These are phyloP conservation scores for Extremus antarcticus DNA, from an alignment of 495 filamentous ascomycete species.

Conservation along the genomic window DNA sequence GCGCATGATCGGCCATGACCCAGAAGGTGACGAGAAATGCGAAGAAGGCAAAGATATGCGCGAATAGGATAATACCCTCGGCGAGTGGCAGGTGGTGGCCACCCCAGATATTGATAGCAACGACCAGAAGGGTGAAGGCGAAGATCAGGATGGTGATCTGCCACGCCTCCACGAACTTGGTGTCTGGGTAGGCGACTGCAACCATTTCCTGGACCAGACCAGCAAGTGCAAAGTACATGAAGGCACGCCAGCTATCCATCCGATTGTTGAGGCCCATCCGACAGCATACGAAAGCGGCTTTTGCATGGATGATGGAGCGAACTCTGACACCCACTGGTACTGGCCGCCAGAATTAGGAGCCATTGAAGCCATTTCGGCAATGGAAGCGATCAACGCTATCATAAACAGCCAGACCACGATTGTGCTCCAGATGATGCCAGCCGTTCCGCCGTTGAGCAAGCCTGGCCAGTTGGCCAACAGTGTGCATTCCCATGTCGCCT, in stretches of 20 bases:
- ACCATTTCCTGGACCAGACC: conserved; percentile 38
- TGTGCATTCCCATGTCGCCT: conserved; percentile 21
- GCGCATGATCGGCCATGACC: conserved; percentile 21
- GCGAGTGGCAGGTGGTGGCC: conserved; percentile 23
- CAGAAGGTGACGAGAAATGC: conserved; percentile 26
- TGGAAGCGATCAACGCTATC: conserved; percentile 10
- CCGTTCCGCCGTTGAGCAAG: conserved; percentile 21
- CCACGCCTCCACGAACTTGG: conserved; percentile 21
- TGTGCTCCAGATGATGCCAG: conserved; percentile 17
- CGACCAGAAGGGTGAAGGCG: conserved; percentile 17
- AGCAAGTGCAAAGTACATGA: conserved; percentile 31
- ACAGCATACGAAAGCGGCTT: conserved; percentile 36
- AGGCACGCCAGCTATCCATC: conserved; percentile 33
- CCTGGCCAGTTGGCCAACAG: conserved; percentile 17
- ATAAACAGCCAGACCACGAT: conserved; percentile 15
- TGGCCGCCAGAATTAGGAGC: conserved; percentile 18
- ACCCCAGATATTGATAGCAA: conserved; percentile 27
- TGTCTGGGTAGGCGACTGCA: conserved; percentile 26
- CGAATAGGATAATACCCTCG: conserved; percentile 25
- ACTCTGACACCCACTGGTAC: conserved; percentile 24
- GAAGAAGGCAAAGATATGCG: conserved; percentile 30
- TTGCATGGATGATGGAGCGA: conserved; percentile 30
- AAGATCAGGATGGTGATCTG: conserved; percentile 25
- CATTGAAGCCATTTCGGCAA: conserved; percentile 19
- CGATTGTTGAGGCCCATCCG: conserved; percentile 31